phyloP scores from a whole-genome alignment of 768 basidiomycete genomes.

The Pulveroboletus sp. region DNA sequence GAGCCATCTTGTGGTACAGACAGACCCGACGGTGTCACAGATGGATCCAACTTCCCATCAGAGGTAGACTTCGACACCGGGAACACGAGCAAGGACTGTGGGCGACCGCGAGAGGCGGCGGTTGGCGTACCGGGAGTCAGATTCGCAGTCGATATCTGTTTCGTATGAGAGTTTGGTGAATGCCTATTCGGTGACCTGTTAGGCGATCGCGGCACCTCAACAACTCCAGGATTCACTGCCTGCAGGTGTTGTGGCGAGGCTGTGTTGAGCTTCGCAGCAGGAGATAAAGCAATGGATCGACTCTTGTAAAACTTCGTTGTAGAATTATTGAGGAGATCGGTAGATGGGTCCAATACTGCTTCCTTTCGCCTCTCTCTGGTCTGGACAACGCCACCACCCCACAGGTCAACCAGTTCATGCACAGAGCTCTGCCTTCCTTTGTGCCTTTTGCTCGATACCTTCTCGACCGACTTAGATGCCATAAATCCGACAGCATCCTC shows the following conservation, averaged over 20 bases:
- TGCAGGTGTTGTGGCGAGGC: slow-evolving; percentile 25
- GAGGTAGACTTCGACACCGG: slow-evolving; percentile 42
- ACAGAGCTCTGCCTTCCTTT: slow-evolving; percentile 72
- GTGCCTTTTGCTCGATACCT: slow-evolving; percentile 27
- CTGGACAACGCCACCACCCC: slow-evolving; percentile 52
- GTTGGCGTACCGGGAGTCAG: slow-evolving; percentile 21
- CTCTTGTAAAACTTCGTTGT: slow-evolving; percentile 16
- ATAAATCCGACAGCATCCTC: slow-evolving; percentile 39
- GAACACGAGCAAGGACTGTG: slow-evolving; percentile 79
- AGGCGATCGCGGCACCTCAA: slow-evolving; percentile 23
- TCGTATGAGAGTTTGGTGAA: slow-evolving; percentile 27
- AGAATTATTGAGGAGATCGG: slow-evolving; percentile 13
- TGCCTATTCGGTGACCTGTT: slow-evolving; percentile 27
- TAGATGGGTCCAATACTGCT: slow-evolving; percentile 13
- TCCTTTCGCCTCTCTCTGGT: slow-evolving; percentile 41
- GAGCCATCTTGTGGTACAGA: slow-evolving; percentile 46
- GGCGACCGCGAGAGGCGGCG: slow-evolving; percentile 51
- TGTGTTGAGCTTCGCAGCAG: slow-evolving; percentile 18
- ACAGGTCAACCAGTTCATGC: slow-evolving; percentile 76
- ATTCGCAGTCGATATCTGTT: slow-evolving; percentile 27
- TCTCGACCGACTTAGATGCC: slow-evolving; percentile 20
- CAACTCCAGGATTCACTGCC: slow-evolving; percentile 11
- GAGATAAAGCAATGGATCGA: slow-evolving; percentile 15
- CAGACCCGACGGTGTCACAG: slow-evolving; percentile 35
- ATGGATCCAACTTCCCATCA: slow-evolving; percentile 34